These are phyloP conservation scores for Zymoseptoria brevis DNA, from an alignment of 2,329 filamentous ascomycete species.

Conservation along the genomic window DNA sequence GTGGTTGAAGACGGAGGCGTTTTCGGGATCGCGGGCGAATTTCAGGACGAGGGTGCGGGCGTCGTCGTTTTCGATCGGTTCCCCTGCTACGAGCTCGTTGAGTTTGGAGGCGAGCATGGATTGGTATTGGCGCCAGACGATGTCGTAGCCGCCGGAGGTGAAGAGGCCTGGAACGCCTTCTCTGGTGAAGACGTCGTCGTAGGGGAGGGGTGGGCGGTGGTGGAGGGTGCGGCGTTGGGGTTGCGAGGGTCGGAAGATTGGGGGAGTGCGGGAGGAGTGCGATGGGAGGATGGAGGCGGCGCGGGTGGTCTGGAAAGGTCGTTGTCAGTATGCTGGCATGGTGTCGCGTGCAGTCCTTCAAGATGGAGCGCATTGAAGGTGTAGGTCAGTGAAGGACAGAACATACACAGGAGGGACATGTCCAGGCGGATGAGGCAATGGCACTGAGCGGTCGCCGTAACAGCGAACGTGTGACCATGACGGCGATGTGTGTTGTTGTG, in stretches of 20 bases:
- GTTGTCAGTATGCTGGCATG: background rate
- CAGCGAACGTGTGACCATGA: slow-evolving; percentile 26
- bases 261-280: slow-evolving; percentile 7
- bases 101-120: slow-evolving; percentile 63
- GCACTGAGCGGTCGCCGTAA: slow-evolving; percentile 19
- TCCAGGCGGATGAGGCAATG: slow-evolving; percentile 21
- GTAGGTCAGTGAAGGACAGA: background rate
- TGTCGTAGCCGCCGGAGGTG: slow-evolving; percentile 58
- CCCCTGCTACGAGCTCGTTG: slow-evolving; percentile 66
- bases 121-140: slow-evolving; percentile 82
- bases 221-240: slow-evolving; percentile 30
- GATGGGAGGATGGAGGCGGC: slow-evolving; percentile 13
- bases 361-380: slow-evolving; percentile 1
- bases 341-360: slow-evolving; percentile 3
- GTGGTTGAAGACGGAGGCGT: slow-evolving; percentile 83
- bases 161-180: slow-evolving; percentile 64
- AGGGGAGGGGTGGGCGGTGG: slow-evolving; percentile 40
- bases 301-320: background rate
- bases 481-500: slow-evolving; percentile 5
- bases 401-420: slow-evolving; percentile 25
- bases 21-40: slow-evolving; percentile 68
- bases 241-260: slow-evolving; percentile 9
- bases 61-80: slow-evolving; percentile 51
- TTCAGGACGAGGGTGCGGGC: slow-evolving; percentile 63
- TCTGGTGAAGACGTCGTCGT: slow-evolving; percentile 38